A percentile compares a stretch with the other conserved stretches of the same genome.
Evolutionary conservation across 2,329 filamentous ascomycete species (phyloP).

Genomic region (Nemania serpens): DNA sequence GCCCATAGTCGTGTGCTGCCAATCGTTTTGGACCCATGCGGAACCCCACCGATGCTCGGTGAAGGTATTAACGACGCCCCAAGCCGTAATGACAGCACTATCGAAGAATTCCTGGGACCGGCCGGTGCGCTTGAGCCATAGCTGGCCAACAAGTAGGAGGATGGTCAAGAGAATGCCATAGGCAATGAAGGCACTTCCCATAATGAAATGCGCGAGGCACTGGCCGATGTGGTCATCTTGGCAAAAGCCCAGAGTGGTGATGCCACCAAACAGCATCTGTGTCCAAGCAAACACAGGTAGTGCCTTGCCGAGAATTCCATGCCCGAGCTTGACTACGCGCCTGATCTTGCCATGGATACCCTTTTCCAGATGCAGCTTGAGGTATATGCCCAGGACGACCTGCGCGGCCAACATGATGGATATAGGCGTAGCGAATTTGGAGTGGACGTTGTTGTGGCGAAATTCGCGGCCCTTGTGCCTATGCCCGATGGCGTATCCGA

Average conservation of each 20-base stretch:
- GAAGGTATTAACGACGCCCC: constrained; percentile 98
- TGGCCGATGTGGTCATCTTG: constrained; percentile 89
- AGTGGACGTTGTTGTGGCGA: constrained; percentile 73
- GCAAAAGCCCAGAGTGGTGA: constrained; percentile 90
- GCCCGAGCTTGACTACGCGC: constrained; percentile 69
- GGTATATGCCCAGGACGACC: constrained; percentile 79
- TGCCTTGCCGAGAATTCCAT: constrained; percentile 82
- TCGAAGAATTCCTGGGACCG: constrained; percentile 98
- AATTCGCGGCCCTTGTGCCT: constrained; percentile 89
- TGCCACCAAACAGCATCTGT: constrained; percentile 95
- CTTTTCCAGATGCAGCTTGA: constrained; percentile 86
- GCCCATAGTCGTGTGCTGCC: constrained; percentile 99
- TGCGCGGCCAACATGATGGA: constrained; percentile 81
- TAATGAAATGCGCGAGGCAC: constrained; percentile 96
- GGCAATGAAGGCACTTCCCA: constrained; percentile 94
- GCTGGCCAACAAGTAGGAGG: constrained; percentile 83
- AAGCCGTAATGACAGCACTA: constrained; percentile 84
- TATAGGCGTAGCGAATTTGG: constrained; percentile 76
- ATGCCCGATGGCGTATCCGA: constrained; percentile 92
- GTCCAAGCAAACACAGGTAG: constrained; percentile 88
- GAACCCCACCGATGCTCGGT: constrained; percentile 95
- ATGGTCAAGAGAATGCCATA: constrained; percentile 90
- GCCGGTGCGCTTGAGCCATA: constrained; percentile 80
- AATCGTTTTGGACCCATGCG: constrained; percentile 88
- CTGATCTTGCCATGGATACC: constrained; percentile 82